Percentiles rank a stretch among this genome's conserved stretches.
Conservation (phyloP, 192 early-diverging fungal species). For the Linnemannia exigua region DNA sequence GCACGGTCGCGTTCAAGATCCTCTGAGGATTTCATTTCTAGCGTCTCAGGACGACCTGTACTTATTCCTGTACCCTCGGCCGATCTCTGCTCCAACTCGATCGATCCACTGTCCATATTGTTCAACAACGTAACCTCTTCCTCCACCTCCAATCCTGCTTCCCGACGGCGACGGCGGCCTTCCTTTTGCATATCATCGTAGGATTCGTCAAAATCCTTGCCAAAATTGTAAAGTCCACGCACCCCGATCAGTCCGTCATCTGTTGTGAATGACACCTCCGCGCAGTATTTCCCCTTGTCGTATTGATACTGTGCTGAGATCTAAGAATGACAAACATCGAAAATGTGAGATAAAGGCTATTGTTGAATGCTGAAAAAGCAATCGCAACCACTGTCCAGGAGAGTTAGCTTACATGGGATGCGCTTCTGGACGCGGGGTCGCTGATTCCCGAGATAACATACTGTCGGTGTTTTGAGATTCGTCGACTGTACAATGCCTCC, state of each 20-base stretch:
- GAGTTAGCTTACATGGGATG: constrained; percentile 60
- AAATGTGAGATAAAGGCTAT: neutral
- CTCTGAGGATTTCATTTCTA: neutral
- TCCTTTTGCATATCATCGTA: constrained; percentile 37
- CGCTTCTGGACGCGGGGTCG: constrained; percentile 61
- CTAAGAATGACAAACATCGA: constrained; percentile 50
- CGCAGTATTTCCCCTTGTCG: constrained; percentile 78
- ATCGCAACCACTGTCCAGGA: neutral
- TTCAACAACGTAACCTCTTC: constrained; percentile 24
- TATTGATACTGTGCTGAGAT: constrained; percentile 79
- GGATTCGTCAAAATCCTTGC: constrained; percentile 54
- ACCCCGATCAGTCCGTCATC: constrained; percentile 86
- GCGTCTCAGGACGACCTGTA: neutral
- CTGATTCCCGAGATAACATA: constrained; percentile 75
- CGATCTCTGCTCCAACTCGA: constrained; percentile 64
- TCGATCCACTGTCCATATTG: constrained; percentile 57
- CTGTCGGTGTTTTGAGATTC: constrained; percentile 67
- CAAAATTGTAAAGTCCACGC: constrained; percentile 85
- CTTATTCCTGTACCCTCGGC: neutral
- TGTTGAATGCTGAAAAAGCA: neutral
- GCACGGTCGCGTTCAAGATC: neutral
- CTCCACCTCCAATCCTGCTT: neutral
- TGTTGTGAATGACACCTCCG: constrained; percentile 81
- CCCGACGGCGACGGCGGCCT: constrained; percentile 17
- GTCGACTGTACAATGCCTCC: constrained; percentile 73